These are phyloP conservation scores for Hypoxylon sp. DNA, from an alignment of 2,329 filamentous ascomycete species.

Conservation along the genomic window DNA sequence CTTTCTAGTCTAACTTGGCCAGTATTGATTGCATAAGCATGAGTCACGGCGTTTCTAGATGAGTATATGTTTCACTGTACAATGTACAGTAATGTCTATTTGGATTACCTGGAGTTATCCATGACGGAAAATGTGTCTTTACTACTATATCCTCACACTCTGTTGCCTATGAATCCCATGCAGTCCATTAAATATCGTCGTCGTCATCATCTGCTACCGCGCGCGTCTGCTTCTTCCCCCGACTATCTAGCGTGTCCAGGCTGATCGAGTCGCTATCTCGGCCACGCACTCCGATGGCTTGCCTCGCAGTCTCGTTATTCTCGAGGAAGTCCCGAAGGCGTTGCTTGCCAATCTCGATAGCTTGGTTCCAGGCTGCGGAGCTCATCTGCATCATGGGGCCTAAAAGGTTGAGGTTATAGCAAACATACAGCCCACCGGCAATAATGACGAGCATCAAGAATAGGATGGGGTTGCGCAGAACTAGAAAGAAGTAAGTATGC, in stretches of 20 bases:
- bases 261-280: conserved; percentile 64
- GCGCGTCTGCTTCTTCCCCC: conserved; percentile 65
- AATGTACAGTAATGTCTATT: conserved; percentile 23
- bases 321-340: conserved; percentile 90
- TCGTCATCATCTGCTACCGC: conserved; percentile 62
- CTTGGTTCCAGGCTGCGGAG: conserved; percentile 88
- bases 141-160: conserved; percentile 49
- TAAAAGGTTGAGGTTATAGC: conserved; percentile 93
- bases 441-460: conserved; percentile 88
- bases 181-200: conserved; percentile 67
- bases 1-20: conserved; percentile 68
- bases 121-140: conserved; percentile 44
- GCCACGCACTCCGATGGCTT: conserved; percentile 82
- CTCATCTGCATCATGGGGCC: conserved; percentile 96
- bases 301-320: conserved; percentile 84
- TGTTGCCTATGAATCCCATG: conserved; percentile 29
- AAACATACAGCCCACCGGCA: conserved; percentile 84
- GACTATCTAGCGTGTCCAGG: conserved; percentile 72
- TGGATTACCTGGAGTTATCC: conserved; percentile 31
- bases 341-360: conserved; percentile 91
- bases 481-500: conserved; percentile 61
- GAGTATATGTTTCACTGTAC: conserved; percentile 8
- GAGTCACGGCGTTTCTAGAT: conserved; percentile 43
- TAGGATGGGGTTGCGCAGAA: conserved; percentile 92
- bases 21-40: conserved; percentile 34